These are phyloP conservation scores for Candida smagusa DNA, from an alignment of 1,139 yeast genomes.

Conservation along the genomic window DNA sequence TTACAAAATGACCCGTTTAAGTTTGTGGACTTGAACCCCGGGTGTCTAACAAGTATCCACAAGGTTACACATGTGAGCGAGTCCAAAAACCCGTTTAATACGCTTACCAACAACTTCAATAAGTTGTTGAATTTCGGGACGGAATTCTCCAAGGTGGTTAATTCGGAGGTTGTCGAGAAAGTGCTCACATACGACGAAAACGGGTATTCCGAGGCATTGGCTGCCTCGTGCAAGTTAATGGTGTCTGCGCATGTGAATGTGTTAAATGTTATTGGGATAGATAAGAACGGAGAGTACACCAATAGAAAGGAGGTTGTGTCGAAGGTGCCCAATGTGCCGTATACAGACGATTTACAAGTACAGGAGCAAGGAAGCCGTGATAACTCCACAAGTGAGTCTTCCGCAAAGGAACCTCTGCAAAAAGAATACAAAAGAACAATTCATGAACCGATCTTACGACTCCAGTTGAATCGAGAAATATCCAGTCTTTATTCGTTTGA, in stretches of 20 bases:
- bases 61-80: slow-evolving; percentile 7
- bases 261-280: slow-evolving; percentile 34
- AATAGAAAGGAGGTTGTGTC: slow-evolving; percentile 20
- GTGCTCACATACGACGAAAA: slow-evolving; percentile 24
- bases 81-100: slow-evolving; percentile 30
- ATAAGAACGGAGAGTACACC: slow-evolving; percentile 19
- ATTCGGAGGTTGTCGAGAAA: slow-evolving; percentile 14
- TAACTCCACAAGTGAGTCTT: background rate
- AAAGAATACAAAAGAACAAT: slow-evolving; percentile 20
- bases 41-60: slow-evolving; percentile 38
- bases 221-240: slow-evolving; percentile 22
- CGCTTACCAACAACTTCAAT: slow-evolving; percentile 32
- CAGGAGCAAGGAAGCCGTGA: slow-evolving; percentile 1
- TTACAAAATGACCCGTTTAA: slow-evolving; percentile 51
- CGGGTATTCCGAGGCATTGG: slow-evolving; percentile 20
- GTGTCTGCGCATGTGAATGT: slow-evolving; percentile 37
- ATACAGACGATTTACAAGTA: slow-evolving; percentile 9
- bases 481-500: slow-evolving; percentile 30
- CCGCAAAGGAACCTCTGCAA: slow-evolving; percentile 1
- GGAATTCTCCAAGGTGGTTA: slow-evolving; percentile 4
- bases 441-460: slow-evolving; percentile 34
- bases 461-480: slow-evolving; percentile 27
- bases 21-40: slow-evolving; percentile 52
- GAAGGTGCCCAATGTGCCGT: slow-evolving; percentile 23
- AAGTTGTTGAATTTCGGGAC: slow-evolving; percentile 25